These are phyloP conservation scores for Eucommia ulmoides DNA, from an alignment of 257 asterid genomes.

Conservation along the genomic window DNA sequence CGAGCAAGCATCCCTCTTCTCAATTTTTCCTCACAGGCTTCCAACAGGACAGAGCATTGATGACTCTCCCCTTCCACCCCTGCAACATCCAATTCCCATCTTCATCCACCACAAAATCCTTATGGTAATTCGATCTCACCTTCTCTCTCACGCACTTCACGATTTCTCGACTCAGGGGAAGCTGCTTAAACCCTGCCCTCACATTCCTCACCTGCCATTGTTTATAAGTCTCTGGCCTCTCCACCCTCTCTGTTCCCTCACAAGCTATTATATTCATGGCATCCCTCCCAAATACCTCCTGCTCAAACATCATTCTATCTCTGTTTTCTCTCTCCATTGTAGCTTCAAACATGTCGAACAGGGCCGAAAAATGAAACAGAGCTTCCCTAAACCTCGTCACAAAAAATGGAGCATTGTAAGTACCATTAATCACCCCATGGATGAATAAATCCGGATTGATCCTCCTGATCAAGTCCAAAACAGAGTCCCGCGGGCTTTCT, in stretches of 20 bases:
- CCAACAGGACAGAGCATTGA: conserved; percentile 52
- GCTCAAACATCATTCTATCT: conserved; percentile 26
- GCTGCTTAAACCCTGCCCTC: conserved; percentile 37
- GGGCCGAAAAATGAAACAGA: conserved; percentile 32
- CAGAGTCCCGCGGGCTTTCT: conserved; percentile 29
- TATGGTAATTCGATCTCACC: conserved; percentile 24
- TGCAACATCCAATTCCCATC: conserved; percentile 50
- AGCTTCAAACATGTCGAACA: conserved; percentile 46
- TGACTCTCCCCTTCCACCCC: conserved; percentile 51
- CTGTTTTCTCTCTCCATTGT: conserved; percentile 32
- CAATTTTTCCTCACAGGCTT: no score
- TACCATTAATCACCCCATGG: conserved; percentile 37
- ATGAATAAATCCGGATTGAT: conserved; percentile 31
- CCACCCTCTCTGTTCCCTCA: conserved; percentile 35
- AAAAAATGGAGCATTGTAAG: conserved; percentile 27
- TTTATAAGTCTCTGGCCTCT: conserved; percentile 43
- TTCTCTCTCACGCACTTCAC: conserved; percentile 29
- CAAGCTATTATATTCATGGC: conserved; percentile 50
- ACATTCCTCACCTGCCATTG: conserved; percentile 34
- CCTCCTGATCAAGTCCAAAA: conserved; percentile 23
- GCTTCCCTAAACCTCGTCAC: conserved; percentile 35
- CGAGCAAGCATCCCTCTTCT: no score
- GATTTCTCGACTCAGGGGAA: conserved; percentile 21
- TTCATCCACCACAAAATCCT: conserved; percentile 31
- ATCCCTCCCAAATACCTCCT: conserved; percentile 37